Evolutionary conservation across 768 basidiomycete genomes (phyloP).

Genomic region (Tephrocybe sp.): DNA sequence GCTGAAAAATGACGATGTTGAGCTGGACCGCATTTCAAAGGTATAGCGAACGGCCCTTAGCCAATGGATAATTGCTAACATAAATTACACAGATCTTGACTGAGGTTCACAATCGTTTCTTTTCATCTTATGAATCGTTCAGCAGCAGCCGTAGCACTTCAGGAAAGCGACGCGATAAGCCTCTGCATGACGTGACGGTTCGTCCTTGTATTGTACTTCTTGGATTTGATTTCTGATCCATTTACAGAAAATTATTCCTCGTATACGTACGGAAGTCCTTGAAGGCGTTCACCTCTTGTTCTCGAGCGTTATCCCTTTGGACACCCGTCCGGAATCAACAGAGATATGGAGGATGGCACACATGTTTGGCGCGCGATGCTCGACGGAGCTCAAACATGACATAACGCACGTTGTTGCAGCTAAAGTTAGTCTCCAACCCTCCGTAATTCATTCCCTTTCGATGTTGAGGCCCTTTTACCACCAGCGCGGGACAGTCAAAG

Average conservation of each 20-base stretch:
- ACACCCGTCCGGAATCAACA: slow-evolving; percentile 72
- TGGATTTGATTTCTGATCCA: neutral
- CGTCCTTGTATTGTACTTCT: slow-evolving; percentile 22
- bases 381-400: slow-evolving; percentile 60
- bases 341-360: slow-evolving; percentile 86
- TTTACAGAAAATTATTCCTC: slow-evolving; percentile 79
- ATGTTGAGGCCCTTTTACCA: neutral
- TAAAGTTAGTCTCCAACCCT: slow-evolving; percentile 49
- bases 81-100: slow-evolving; percentile 62
- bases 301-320: slow-evolving; percentile 94
- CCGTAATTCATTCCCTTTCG: neutral
- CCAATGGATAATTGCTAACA: neutral
- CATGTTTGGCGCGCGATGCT: slow-evolving; percentile 86
- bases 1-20: slow-evolving; percentile 84
- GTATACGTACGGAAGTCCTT: slow-evolving; percentile 74
- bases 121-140: slow-evolving; percentile 57
- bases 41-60: slow-evolving; percentile 39
- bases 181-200: slow-evolving; percentile 76
- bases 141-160: slow-evolving; percentile 28
- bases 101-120: slow-evolving; percentile 79
- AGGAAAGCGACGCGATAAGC: slow-evolving; percentile 26
- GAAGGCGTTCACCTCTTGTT: slow-evolving; percentile 83
- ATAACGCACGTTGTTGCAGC: slow-evolving; percentile 93
- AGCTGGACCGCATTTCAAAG: slow-evolving; percentile 75
- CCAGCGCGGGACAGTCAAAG: slow-evolving; percentile 90